A percentile compares a stretch with the other conserved stretches of the same genome.
Conservation (phyloP, 1,139 yeast genomes). For the Magnusiomyces suaveolens region DNA sequence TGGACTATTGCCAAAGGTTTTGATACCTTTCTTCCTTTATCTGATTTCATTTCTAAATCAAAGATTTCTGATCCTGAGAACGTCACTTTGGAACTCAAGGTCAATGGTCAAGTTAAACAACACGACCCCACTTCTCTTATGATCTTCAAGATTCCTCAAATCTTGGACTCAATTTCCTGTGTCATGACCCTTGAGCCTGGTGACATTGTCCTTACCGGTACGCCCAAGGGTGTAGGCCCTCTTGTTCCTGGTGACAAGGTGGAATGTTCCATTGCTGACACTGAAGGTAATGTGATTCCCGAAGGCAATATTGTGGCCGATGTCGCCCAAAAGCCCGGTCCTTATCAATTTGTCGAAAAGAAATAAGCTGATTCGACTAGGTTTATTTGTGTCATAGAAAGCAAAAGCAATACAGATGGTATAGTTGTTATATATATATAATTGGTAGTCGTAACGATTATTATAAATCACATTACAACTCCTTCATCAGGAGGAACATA, state of each 20-base stretch:
- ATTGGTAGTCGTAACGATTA: no score
- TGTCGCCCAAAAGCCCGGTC: conserved; percentile 69
- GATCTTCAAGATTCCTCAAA: conserved; percentile 79
- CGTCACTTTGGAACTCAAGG: conserved; percentile 52
- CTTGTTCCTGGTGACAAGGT: conserved; percentile 69
- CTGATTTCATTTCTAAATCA: conserved; percentile 56
- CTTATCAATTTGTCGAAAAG: conserved; percentile 42
- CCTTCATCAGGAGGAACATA: conserved; percentile 24
- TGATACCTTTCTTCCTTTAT: conserved; percentile 85
- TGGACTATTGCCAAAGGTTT: conserved; percentile 97
- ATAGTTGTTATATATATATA: neutral
- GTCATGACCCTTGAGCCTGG: conserved; percentile 89
- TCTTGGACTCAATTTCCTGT: conserved; percentile 69
- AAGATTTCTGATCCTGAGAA: conserved; percentile 65
- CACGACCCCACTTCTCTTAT: conserved; percentile 71
- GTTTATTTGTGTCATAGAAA: neutral
- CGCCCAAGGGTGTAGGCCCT: conserved; percentile 96
- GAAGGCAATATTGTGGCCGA: conserved; percentile 43
- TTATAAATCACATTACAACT: conserved; percentile 6
- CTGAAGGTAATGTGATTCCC: conserved; percentile 47
- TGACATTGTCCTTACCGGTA: conserved; percentile 85
- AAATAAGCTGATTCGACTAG: conserved; percentile 22
- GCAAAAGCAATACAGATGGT: neutral
- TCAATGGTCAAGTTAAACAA: conserved; percentile 67
- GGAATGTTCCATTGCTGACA: conserved; percentile 46